Evolutionary conservation across 441 rosid species (phyloP).

Genomic region (Pelargonium myrrhifolium): DNA sequence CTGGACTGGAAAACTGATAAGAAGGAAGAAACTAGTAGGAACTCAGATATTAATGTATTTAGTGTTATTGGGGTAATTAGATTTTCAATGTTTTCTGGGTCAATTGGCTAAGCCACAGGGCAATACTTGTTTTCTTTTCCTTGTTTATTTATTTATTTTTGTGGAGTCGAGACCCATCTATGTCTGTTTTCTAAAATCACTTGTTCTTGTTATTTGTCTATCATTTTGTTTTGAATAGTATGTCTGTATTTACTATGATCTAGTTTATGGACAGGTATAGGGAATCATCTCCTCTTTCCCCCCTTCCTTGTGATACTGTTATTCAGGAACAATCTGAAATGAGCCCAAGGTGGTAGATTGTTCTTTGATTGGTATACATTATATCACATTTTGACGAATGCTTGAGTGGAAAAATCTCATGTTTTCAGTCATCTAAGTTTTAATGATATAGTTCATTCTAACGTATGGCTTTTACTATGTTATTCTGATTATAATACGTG

Average conservation of each 20-base stretch:
- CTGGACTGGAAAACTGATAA: too few relatives aligned
- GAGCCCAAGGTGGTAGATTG: neutral
- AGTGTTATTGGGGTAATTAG: too few relatives aligned
- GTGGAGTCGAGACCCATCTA: neutral
- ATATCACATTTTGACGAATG: neutral
- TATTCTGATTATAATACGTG: constrained; percentile 10
- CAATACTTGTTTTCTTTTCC: neutral
- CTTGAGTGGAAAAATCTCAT: constrained; percentile 5
- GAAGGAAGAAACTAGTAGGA: too few relatives aligned
- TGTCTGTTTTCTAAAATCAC: neutral
- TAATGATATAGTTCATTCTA: constrained; percentile 1
- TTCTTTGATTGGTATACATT: neutral
- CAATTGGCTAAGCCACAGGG: neutral
- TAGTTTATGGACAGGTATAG: neutral
- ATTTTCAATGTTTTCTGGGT: neutral
- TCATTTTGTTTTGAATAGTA: neutral
- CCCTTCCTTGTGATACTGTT: too few relatives aligned
- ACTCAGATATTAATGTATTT: too few relatives aligned
- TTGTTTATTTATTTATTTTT: neutral
- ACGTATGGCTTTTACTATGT: neutral
- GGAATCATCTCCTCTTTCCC: neutral
- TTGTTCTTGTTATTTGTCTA: neutral
- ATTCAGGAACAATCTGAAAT: neutral
- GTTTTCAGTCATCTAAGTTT: constrained; percentile 2
- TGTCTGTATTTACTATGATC: neutral